Conservation (phyloP, 495 filamentous ascomycete species). For the Bacidia gigantensis region DNA sequence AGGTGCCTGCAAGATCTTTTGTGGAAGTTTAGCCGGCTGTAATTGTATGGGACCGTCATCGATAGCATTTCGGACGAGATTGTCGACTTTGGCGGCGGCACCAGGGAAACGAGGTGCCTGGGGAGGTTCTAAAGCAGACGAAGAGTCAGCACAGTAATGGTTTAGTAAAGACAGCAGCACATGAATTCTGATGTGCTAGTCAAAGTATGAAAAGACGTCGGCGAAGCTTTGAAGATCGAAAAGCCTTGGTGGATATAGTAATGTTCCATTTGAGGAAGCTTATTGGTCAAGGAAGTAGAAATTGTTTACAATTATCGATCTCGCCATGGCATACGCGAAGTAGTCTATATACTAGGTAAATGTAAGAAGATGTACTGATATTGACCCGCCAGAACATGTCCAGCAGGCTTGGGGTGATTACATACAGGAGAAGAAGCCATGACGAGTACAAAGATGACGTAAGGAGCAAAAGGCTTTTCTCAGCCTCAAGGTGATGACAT, state of each 20-base stretch:
- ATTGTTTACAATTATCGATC: constrained; percentile 10
- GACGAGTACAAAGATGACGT: constrained; percentile 49
- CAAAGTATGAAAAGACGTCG: background rate
- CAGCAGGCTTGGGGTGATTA: constrained; percentile 45
- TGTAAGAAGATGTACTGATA: constrained; percentile 43
- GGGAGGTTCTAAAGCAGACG: background rate
- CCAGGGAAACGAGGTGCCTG: constrained; percentile 12
- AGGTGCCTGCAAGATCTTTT: constrained; percentile 7
- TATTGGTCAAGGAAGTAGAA: background rate
- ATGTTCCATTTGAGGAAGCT: background rate
- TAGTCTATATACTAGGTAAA: constrained; percentile 32
- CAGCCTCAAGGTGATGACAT: background rate
- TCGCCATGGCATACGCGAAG: constrained; percentile 22
- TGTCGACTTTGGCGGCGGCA: background rate
- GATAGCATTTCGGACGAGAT: constrained; percentile 7
- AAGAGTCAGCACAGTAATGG: background rate
- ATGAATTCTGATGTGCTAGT: background rate
- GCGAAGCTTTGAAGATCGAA: no score
- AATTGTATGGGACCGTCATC: background rate
- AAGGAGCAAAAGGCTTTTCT: background rate
- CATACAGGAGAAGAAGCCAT: constrained; percentile 62
- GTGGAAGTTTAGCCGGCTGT: background rate
- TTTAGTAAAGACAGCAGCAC: background rate
- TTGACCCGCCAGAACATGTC: constrained; percentile 30
- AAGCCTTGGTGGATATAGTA: no score